phyloP scores from a whole-genome alignment of 305 asterid genomes.

The Lippia alba region DNA sequence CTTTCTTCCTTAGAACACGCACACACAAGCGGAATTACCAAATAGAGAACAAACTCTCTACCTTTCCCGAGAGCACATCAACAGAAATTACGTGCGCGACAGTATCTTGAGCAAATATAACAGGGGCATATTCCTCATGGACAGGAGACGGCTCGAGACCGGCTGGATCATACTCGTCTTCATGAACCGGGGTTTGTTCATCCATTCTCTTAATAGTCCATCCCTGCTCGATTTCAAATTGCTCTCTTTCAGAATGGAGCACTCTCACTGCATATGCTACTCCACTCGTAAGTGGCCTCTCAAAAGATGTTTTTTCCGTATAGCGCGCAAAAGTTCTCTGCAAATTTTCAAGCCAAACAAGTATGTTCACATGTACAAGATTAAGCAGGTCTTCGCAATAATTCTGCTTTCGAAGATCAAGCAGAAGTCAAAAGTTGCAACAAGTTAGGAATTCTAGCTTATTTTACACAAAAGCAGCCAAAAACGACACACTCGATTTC shows the following conservation, averaged over 20 bases:
- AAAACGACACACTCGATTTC: no score
- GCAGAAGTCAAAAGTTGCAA: no score
- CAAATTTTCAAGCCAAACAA: slow-evolving; percentile 30
- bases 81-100: slow-evolving; percentile 91
- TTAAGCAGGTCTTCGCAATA: neutral
- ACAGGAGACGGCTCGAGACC: slow-evolving; percentile 81
- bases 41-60: slow-evolving; percentile 30
- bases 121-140: slow-evolving; percentile 95
- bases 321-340: slow-evolving; percentile 87
- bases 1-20: slow-evolving; percentile 6
- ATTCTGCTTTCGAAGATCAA: no score
- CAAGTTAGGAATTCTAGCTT: no score
- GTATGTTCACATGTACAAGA: slow-evolving; percentile 4
- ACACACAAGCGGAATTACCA: neutral
- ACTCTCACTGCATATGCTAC: slow-evolving; percentile 98
- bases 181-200: slow-evolving; percentile 84
- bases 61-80: slow-evolving; percentile 98
- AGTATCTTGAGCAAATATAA: slow-evolving; percentile 96
- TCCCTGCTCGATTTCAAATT: slow-evolving; percentile 82
- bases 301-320: slow-evolving; percentile 89
- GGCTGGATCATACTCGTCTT: slow-evolving; percentile 75
- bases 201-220: slow-evolving; percentile 97
- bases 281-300: slow-evolving; percentile 98
- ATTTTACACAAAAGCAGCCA: no score
- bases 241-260: slow-evolving; percentile 79